Conservation (phyloP, 106 monocot species). For the Dendrobium chrysotoxum region DNA sequence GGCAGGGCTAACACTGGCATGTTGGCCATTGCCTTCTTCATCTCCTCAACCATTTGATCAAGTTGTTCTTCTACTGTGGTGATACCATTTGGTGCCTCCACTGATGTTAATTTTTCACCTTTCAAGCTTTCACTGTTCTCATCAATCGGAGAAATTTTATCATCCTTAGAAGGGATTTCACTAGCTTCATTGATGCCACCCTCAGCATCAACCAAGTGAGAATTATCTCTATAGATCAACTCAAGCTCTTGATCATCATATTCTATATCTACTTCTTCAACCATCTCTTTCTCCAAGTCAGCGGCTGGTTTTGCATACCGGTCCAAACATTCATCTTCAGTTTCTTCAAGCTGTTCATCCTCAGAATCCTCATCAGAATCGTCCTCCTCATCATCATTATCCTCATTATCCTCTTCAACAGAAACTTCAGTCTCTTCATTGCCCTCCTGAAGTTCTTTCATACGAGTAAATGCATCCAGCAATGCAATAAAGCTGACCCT, state of each 20-base stretch:
- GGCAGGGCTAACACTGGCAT: too few species aligned
- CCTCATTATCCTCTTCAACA: constrained; percentile 32
- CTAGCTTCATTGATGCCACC: too few species aligned
- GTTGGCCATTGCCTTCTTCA: too few species aligned
- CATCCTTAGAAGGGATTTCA: too few species aligned
- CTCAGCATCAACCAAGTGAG: too few species aligned
- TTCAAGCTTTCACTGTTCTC: too few species aligned
- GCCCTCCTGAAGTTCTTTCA: constrained; percentile 38
- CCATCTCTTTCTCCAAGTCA: constrained; percentile 32
- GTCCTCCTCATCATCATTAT: constrained; percentile 20
- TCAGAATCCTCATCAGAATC: constrained; percentile 65
- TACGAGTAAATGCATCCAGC: constrained; percentile 42
- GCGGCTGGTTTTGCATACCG: constrained; percentile 67
- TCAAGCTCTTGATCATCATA: constrained; percentile 46
- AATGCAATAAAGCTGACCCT: constrained; percentile 47
- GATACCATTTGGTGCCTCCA: too few species aligned
- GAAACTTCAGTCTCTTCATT: constrained; percentile 22
- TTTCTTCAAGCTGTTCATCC: constrained; percentile 58
- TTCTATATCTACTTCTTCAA: constrained; percentile 56
- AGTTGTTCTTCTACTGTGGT: too few species aligned
- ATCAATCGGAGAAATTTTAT: too few species aligned
- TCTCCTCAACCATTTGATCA: too few species aligned
- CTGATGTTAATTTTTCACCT: too few species aligned
- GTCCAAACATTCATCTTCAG: constrained; percentile 72
- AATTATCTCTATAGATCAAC: too few species aligned